Evolutionary conservation across 768 basidiomycete species (phyloP), one percentile per base, ranked within the genome.

Genomic region (Dacryopinax primogenitus): DNA sequence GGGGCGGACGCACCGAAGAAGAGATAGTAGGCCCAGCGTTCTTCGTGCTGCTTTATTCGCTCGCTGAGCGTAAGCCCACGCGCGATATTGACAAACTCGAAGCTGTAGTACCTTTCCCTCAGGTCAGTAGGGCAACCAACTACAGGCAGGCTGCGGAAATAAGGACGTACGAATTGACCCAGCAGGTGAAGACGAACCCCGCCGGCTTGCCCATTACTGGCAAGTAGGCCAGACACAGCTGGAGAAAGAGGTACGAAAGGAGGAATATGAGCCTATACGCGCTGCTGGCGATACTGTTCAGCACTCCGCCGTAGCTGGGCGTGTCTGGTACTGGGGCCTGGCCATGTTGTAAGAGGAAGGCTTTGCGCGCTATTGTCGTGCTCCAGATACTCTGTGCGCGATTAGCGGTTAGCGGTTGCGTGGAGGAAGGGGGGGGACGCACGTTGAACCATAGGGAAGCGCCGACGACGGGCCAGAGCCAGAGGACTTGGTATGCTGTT

Each of bases 1-100:
- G 21, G 37, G 35, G 28, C 9, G 64, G 34, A 71, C 78, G 34
- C 62, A 81, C 92, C 92, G 68, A 92, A 94, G 3, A 87, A 87
- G 66, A 92, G 80, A 71, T 86, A 90, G 75, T 93, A 94, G 1
- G 87, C 82, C 92, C 92, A 94, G 41, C 90, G 82, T 74, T 92
- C 89, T 75, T 94, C 92, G 21, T 92, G 77, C 72, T 87, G 82
- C 61, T 85, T 77, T 51, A 92, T 82, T 64, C 90, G 78, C 15
- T 81, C 76, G 1, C 88, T 80, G 13, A 91, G 77, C 13, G 87
- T 85, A 67, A 86, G 70, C 1, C 88, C 88, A 15, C 85, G 83
- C 9, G 88, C 82, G 51, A 87, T 83, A 88, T 88, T 90, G 21
- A 86, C 80, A 71, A 87, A 90, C 71, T 62, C 62, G n/a, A 62